Evolutionary conservation across 2,329 filamentous ascomycete species (phyloP).

Genomic region (Venturia pyrina): DNA sequence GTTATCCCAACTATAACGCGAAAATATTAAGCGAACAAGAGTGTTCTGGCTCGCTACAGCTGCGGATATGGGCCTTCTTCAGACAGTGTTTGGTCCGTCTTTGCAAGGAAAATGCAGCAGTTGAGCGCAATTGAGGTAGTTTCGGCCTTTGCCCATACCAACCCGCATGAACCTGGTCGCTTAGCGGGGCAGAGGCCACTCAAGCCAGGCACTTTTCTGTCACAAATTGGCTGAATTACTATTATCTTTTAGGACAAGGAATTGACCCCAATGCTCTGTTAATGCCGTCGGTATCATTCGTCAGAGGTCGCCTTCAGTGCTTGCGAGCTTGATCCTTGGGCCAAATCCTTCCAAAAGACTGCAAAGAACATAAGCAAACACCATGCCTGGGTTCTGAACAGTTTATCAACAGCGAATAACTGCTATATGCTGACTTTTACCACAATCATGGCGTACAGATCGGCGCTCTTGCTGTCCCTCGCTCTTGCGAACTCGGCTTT

Average conservation of each 20-base stretch:
- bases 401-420: background rate
- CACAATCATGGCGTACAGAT: background rate
- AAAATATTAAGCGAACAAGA: background rate
- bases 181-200: background rate
- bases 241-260: background rate
- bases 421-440: background rate
- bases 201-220: background rate
- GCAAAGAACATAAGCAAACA: background rate
- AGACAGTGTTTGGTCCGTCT: background rate
- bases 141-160: background rate
- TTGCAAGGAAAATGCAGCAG: background rate
- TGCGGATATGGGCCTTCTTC: background rate
- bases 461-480: background rate
- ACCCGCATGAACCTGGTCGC: slow-evolving; percentile 1
- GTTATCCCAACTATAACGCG: background rate
- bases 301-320: background rate
- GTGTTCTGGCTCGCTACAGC: background rate
- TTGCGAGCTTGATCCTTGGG: background rate
- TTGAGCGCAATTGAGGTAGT: slow-evolving; percentile 6
- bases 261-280: background rate
- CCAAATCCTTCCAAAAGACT: background rate
- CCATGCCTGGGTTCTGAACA: background rate
- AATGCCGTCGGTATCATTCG: background rate
- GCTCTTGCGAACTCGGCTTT: background rate
- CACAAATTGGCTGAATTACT: background rate